Conservation (phyloP, 2,329 filamentous ascomycete species). For the Cadophora sp. region DNA sequence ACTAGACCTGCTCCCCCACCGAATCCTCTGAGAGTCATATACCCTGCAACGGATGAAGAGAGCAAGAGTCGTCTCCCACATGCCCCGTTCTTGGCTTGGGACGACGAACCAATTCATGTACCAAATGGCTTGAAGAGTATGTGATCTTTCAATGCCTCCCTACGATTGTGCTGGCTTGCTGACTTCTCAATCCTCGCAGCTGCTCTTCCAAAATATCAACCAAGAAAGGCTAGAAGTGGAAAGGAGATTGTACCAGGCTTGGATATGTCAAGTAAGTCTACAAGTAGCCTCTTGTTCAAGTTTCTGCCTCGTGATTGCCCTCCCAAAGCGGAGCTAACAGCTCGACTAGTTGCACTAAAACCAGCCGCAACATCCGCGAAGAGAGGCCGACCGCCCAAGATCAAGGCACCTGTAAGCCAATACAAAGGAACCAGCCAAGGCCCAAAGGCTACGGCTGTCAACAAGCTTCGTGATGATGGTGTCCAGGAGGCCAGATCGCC, state of each 20-base stretch:
- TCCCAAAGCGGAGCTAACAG: background rate
- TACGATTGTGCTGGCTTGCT: background rate
- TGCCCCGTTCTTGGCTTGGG: slow-evolving; percentile 41
- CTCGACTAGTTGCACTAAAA: slow-evolving; percentile 23
- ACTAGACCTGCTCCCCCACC: slow-evolving; percentile 19
- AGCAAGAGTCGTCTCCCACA: slow-evolving; percentile 31
- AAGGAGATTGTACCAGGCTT: slow-evolving; percentile 41
- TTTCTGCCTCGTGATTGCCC: background rate
- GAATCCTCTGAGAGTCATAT: slow-evolving; percentile 36
- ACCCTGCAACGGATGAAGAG: slow-evolving; percentile 35
- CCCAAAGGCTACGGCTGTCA: slow-evolving; percentile 32
- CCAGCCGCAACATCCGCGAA: slow-evolving; percentile 35
- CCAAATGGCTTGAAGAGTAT: slow-evolving; percentile 41
- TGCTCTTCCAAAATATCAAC: slow-evolving; percentile 43
- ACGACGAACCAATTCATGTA: slow-evolving; percentile 37
- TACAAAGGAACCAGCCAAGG: slow-evolving; percentile 41
- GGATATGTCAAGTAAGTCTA: slow-evolving; percentile 40
- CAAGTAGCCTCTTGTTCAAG: background rate
- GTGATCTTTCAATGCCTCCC: slow-evolving; percentile 11
- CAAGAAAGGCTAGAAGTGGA: slow-evolving; percentile 42
- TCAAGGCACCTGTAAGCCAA: slow-evolving; percentile 34
- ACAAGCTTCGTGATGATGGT: slow-evolving; percentile 34
- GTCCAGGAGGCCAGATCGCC: slow-evolving; percentile 30
- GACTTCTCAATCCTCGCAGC: slow-evolving; percentile 26
- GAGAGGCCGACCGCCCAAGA: slow-evolving; percentile 36